Conservation (phyloP, 2,329 filamentous ascomycete species). For the Cladosporium cucumerinum region DNA sequence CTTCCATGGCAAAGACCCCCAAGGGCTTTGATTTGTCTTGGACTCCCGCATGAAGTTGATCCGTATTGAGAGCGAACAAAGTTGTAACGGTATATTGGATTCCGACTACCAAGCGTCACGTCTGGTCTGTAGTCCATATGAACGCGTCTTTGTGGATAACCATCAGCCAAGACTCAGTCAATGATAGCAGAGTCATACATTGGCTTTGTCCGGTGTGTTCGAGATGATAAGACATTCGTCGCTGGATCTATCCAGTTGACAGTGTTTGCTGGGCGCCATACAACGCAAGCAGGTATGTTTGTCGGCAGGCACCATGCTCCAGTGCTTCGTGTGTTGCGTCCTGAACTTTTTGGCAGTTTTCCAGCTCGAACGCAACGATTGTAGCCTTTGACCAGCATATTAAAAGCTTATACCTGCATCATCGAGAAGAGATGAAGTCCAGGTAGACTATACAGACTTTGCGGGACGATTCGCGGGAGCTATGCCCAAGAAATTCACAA, state of each 20-base stretch:
- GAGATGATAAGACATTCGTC: background rate
- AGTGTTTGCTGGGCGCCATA: background rate
- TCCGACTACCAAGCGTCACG: background rate
- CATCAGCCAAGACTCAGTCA: background rate
- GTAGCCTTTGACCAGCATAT: background rate
- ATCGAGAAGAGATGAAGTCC: conserved; percentile 12
- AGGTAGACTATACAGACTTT: conserved; percentile 5
- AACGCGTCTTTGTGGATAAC: background rate
- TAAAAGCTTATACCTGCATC: background rate
- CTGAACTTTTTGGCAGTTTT: background rate
- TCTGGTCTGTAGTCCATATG: background rate
- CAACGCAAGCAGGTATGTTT: background rate
- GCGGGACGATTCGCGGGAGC: conserved; percentile 3
- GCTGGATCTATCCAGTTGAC: background rate
- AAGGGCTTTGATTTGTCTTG: background rate
- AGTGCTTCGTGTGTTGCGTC: background rate
- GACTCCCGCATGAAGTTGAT: background rate
- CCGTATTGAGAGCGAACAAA: background rate
- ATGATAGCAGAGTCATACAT: background rate
- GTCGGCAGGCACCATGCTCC: background rate
- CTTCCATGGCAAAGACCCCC: background rate
- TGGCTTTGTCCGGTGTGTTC: background rate
- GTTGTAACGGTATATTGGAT: background rate
- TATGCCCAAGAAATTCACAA: conserved; percentile 2
- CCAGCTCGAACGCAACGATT: background rate